Evolutionary conservation across 1,284 basidiomycete genomes (phyloP), one percentile per base, ranked within the genome.

Genomic region (Sanguinoderma infundibulare): DNA sequence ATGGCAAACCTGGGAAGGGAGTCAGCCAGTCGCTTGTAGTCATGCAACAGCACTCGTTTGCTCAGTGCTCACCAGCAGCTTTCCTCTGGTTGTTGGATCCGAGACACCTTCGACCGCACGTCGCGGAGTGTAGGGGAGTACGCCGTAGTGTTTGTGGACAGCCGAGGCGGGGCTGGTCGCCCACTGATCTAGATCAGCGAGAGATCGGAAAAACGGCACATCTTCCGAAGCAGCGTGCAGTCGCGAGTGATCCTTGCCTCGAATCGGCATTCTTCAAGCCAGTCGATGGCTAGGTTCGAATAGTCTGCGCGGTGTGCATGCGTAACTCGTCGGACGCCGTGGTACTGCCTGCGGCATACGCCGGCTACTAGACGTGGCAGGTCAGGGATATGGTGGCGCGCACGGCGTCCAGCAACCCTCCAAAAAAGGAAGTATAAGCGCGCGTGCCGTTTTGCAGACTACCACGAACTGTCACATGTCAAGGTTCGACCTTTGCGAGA

Each of bases 41-140:
- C 9, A 17, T 32, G 10, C n/a, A n/a, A 9, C n/a, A 32, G 42
- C 22, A 8, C 26, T 10, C 36, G 40, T 28, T 60, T 74, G n/a
- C n/a, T n/a, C n/a, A n/a, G n/a, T n/a, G n/a, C n/a, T n/a, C n/a
- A 88, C 87, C 78, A 89, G 70, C 38, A 89, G 75, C 65, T 79
- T 83, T 58, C 83, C 85, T 59, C 66, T 70, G 5, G 61, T 62
- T 5, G 62, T 61, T 15, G 67, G 60, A 35, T 69, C 53, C 6
- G 38, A 38, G 35, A 57, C 52, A 20, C 65, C 71, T 40, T 65
- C 53, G 2, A 50, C 55, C 39, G 32, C 63, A 6, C 20, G 47
- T n/a, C 83, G 78, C 30, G 79, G 71, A 17, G 70, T 67, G 61
- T 81, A 86, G 46, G 34, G 32, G 9, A 51, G 22, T 4, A 51